Conservation (phyloP, 1,139 yeast genomes). For the Nakaseomyces uthaithaninus region DNA sequence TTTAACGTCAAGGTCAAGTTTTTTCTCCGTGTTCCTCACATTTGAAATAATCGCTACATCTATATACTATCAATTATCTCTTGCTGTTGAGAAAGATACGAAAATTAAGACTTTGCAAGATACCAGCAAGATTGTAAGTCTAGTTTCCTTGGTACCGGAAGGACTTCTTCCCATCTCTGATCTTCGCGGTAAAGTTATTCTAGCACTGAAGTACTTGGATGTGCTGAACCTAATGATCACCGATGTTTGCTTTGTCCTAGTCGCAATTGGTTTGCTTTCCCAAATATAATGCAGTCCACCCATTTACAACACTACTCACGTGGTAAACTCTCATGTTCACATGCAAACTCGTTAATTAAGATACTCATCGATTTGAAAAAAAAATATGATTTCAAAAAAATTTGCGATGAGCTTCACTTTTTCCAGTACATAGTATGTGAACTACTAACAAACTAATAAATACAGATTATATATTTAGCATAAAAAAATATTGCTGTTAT, state of each 20-base stretch:
- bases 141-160: slow-evolving; percentile 29
- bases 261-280: slow-evolving; percentile 33
- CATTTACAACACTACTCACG: no score
- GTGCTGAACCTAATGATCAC: slow-evolving; percentile 34
- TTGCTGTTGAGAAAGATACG: slow-evolving; percentile 24
- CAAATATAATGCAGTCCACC: not conserved
- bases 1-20: slow-evolving; percentile 24
- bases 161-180: slow-evolving; percentile 29
- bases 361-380: not conserved
- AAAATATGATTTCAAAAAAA: not conserved
- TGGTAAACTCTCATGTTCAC: no score
- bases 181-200: slow-evolving; percentile 24
- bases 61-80: slow-evolving; percentile 29
- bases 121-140: slow-evolving; percentile 26
- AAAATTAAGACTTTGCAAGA: slow-evolving; percentile 25
- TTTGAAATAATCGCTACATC: slow-evolving; percentile 33
- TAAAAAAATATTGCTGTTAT: no score
- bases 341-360: not conserved
- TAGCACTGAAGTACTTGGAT: slow-evolving; percentile 35
- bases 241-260: slow-evolving; percentile 37
- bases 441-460: no score
- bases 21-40: slow-evolving; percentile 34
- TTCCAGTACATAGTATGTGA: no score
- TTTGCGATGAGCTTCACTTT: slow-evolving; percentile 5
- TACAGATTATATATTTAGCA: no score